phyloP scores from a whole-genome alignment of 768 basidiomycete genomes.

The Stropharia rugosoannulata region DNA sequence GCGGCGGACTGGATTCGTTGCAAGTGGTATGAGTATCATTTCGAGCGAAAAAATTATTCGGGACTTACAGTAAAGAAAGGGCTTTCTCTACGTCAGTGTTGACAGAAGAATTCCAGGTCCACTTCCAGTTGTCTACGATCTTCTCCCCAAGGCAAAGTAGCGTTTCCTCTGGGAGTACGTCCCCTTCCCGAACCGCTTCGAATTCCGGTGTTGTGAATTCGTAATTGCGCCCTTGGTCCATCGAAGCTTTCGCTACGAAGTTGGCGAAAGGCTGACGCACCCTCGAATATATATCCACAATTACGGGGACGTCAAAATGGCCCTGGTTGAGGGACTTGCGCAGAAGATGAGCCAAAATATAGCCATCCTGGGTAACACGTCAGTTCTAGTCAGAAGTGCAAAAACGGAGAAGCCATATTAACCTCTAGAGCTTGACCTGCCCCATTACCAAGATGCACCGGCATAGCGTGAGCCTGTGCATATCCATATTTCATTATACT shows the following conservation, averaged over 20 bases:
- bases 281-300: constrained; percentile 22
- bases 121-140: constrained; percentile 38
- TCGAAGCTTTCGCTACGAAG: constrained; percentile 19
- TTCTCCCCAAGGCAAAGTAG: constrained; percentile 17
- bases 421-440: constrained; percentile 25
- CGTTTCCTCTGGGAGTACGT: constrained; percentile 14
- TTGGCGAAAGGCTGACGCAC: constrained; percentile 37
- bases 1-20: too few relatives aligned
- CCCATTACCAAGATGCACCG: constrained; percentile 20
- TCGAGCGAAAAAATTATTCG: too few relatives aligned
- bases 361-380: constrained; percentile 22
- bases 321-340: constrained; percentile 12
- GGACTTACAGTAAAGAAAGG: too few relatives aligned
- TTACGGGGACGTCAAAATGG: constrained; percentile 23
- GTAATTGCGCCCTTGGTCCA: constrained; percentile 21
- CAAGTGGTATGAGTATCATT: too few relatives aligned
- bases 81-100: constrained; percentile 16
- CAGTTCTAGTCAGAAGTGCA: background rate
- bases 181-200: constrained; percentile 13
- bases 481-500: background rate
- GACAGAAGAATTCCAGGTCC: constrained; percentile 37
- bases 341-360: constrained; percentile 24
- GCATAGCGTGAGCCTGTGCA: constrained; percentile 22
- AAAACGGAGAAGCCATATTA: background rate
- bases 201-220: constrained; percentile 16